phyloP scores from a whole-genome alignment of 345 rosid species.

The Reutealis trisperma region DNA sequence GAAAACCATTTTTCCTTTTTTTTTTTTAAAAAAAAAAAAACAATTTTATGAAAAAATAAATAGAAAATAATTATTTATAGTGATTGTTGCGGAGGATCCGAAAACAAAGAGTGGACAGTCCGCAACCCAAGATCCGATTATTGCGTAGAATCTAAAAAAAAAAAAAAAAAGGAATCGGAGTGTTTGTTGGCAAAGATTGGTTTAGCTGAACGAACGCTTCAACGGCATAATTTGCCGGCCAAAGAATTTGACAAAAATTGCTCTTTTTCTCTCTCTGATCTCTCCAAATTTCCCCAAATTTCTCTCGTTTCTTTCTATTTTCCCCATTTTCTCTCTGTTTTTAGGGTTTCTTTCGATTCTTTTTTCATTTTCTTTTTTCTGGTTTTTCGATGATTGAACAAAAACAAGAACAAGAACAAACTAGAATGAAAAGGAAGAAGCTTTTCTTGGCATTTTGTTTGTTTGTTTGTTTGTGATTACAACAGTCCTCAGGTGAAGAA shows the following conservation, averaged over 20 bases:
- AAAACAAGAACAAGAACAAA: constrained; percentile 5
- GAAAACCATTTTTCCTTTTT: no score
- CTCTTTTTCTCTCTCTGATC: constrained; percentile 15
- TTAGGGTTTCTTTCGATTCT: constrained; percentile 12
- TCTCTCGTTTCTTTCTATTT: not conserved
- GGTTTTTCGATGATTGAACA: constrained; percentile 23
- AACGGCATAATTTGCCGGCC: constrained; percentile 65
- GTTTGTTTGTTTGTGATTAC: constrained; percentile 14
- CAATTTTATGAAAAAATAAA: no score
- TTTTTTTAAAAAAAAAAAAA: no score
- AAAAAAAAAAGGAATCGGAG: constrained; percentile 20
- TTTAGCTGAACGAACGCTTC: constrained; percentile 68
- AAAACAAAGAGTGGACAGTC: not conserved
- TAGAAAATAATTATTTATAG: no score
- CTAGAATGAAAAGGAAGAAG: not conserved
- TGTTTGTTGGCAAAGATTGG: constrained; percentile 47
- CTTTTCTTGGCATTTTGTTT: constrained; percentile 10
- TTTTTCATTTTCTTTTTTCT: constrained; percentile 3
- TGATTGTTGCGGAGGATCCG: not conserved
- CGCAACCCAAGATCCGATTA: constrained; percentile 4
- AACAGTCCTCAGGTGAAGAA: constrained; percentile 27
- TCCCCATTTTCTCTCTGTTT: not conserved
- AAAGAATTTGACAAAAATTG: not conserved
- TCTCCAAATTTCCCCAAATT: constrained; percentile 10
- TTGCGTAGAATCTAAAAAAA: constrained; percentile 2